A percentile compares a stretch with the other conserved stretches of the same genome.
These are phyloP conservation scores for Leccinum pellstonianum DNA, from an alignment of 768 basidiomycete genomes.

Conservation along the genomic window DNA sequence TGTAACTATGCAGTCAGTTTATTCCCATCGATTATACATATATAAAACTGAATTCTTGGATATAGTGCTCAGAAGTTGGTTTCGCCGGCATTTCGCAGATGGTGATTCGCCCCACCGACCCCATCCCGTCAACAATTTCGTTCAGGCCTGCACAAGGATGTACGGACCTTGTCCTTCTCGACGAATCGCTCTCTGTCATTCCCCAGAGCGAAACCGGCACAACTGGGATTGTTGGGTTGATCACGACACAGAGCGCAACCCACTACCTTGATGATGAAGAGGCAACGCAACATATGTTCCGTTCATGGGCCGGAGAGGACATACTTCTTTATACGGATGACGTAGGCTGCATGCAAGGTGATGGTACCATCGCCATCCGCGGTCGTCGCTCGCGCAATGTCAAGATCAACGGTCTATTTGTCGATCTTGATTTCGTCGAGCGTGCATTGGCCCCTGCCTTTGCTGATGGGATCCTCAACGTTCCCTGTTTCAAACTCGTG, in stretches of 20 bases:
- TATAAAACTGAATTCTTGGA: neutral
- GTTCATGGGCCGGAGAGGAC: conserved; percentile 14
- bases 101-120: conserved; percentile 13
- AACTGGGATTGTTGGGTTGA: conserved; percentile 10
- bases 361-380: conserved; percentile 14
- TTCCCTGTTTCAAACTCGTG: conserved; percentile 13
- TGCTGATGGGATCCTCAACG: conserved; percentile 5
- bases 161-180: conserved; percentile 13
- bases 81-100: conserved; percentile 17
- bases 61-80: conserved; percentile 17
- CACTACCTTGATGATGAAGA: conserved; percentile 14
- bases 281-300: conserved; percentile 17
- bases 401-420: conserved; percentile 17
- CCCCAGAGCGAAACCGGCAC: conserved; percentile 2
- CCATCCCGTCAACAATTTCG: conserved; percentile 12
- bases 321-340: conserved; percentile 16
- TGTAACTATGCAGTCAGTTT: conserved; percentile 15
- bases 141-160: conserved; percentile 13
- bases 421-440: conserved; percentile 18
- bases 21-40: neutral
- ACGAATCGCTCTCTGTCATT: conserved; percentile 15
- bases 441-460: conserved; percentile 18
- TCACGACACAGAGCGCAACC: conserved; percentile 14
- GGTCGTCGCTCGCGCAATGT: conserved; percentile 18
- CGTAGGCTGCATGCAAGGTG: conserved; percentile 18